Base-by-base conservation (phyloP, 1,139 yeast genomes). In the Suhomyces taliae region DNA sequence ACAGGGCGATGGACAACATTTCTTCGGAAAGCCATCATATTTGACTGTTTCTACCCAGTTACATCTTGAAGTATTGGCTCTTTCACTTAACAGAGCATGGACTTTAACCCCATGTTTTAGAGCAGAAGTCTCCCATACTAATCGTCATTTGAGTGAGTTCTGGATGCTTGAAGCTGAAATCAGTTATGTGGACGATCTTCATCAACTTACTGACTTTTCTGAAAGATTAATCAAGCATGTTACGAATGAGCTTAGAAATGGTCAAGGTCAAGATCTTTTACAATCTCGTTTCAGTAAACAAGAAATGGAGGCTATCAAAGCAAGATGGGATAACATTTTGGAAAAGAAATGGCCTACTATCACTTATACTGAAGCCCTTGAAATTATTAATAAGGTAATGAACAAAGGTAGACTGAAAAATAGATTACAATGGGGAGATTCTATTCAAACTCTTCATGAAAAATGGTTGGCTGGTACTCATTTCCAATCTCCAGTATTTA, bases 141-240 rank as follows among this genome's bases (percentile, higher is more conserved):
- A 84, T 56, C 77, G 99, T 41, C 99, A 95, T 63, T 69, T 95
- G 52, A 81, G 95, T 52, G 99, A 95, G 64, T 95, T 95, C 65
- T 93, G 98, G 97, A 91, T 95, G 97, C 69, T 93, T 4, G 99
- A 95, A 65, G 96, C 91, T 0, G 99, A 95, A 61, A 65, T 90
- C 31, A 83, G 90, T 11, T 87, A 87, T 62, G 69, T 87, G 2
- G 74, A 78, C 9, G 65, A 71, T 11, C 75, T 90, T 7, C 60
- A 64, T 3, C 87, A 86, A 52, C 68, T 95, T 46, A 84, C 93
- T 11, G 60, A 60, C 2, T 79, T 90, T 46, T 81, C 87, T 1
- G 96, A 90, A 64, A 59, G 63, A 2, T 83, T 91, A 91, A 74
- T 90, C 41, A 78, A 83, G 47, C 59, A 65, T 39, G 78, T 84